phyloP scores from a whole-genome alignment of 2,329 filamentous ascomycete genomes.

The Hansfordia pulvinata region DNA sequence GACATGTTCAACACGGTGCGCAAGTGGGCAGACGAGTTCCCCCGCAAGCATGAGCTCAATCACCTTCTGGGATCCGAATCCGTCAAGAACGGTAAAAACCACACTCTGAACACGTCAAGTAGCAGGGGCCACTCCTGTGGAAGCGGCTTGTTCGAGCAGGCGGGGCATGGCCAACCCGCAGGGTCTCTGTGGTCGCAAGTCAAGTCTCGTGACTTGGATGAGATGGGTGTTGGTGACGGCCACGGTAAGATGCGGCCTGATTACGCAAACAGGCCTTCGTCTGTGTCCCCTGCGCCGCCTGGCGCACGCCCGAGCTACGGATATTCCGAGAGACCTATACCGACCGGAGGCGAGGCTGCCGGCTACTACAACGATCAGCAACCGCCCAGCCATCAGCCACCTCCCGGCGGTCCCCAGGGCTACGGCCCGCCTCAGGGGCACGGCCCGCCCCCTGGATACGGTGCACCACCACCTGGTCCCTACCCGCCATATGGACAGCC shows the following conservation, averaged over 20 bases:
- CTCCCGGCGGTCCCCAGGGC: conserved; percentile 9
- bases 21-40: conserved; percentile 61
- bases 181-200: conserved; percentile 50
- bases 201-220: conserved; percentile 40
- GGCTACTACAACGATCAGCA: conserved; percentile 1
- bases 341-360: conserved; percentile 2
- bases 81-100: conserved; percentile 73
- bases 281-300: conserved; percentile 10
- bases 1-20: conserved; percentile 83
- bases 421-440: conserved; percentile 4
- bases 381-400: conserved; percentile 8
- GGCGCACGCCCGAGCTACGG: conserved; percentile 2
- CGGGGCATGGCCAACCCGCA: conserved; percentile 42
- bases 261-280: conserved; percentile 11
- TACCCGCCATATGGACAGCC: neutral
- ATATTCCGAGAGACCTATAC: conserved; percentile 2
- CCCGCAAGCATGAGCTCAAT: conserved; percentile 56
- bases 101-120: conserved; percentile 27
- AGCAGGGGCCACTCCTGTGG: conserved; percentile 28
- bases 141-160: conserved; percentile 21
- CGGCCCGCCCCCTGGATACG: neutral
- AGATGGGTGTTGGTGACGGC: conserved; percentile 35
- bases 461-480: too few relatives aligned
- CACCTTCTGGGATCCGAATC: conserved; percentile 68
- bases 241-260: conserved; percentile 15